Evolutionary conservation across 1,139 yeast species (phyloP), one percentile per base, ranked within the genome.

Genomic region (Zygoascus hellenicus): DNA sequence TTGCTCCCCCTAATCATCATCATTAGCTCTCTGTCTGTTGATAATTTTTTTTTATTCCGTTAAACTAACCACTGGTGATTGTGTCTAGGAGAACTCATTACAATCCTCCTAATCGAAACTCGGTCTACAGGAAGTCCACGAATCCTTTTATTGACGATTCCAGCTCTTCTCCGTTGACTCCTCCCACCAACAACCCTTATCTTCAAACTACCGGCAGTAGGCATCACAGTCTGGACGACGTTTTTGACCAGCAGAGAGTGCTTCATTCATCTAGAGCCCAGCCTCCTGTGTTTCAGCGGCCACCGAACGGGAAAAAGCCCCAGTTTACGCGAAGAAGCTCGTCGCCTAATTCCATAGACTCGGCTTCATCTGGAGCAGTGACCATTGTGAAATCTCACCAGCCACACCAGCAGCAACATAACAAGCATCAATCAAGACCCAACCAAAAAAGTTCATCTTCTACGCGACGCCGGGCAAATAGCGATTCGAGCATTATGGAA

Each of bases 131-230:
- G 38, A 53, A 52, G 43, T 49, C 57, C 30, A 62, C 67, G 9
- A 64, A 64, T 48, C 68, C 68, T 35, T 64, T 64, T 55, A 52
- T 65, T 37, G 60, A 58, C 48, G 51, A 48, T 13, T 51, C 43
- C 38, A 46, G 51, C 40, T 14, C 16, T n/a, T 7, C n/a, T 9
- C 14, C 39, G 2, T 22, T 22, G 26, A 22, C 6, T 22, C 26
- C 26, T 7, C 26, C 26, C 4, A 22, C 26, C 26, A 36, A 19
- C 15, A 28, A 33, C 28, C 42, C 19, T 34, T 36, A 10, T 31
- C 48, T 34, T 42, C 45, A 7, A 14, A 26, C 43, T 10, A 37
- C 40, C 35, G 45, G 38, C 38, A 26, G 14, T 48, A 31, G 39
- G 42, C 53, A 16, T 47, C 53, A 14, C 52, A 52, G 34, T 44